phyloP scores from a whole-genome alignment of 192 early-diverging fungal species.

The Backusella liffmaniae region DNA sequence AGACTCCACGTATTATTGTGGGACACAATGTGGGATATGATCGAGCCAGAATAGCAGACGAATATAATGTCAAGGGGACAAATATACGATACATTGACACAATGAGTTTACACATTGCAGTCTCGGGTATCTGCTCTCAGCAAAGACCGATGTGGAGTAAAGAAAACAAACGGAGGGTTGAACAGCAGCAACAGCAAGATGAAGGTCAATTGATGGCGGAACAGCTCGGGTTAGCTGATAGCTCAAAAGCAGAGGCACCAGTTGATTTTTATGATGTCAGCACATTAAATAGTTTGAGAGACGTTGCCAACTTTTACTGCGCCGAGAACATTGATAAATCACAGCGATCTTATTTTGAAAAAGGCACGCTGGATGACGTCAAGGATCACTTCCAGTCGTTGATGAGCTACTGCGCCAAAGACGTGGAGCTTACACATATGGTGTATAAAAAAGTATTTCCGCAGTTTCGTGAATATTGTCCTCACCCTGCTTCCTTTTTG shows the following conservation, averaged over 20 bases:
- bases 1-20: slow-evolving; percentile 58
- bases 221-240: slow-evolving; percentile 27
- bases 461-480: slow-evolving; percentile 75
- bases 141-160: slow-evolving; percentile 81
- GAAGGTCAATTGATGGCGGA: slow-evolving; percentile 3
- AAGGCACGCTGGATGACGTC: slow-evolving; percentile 60
- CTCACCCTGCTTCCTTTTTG: slow-evolving; percentile 91
- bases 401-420: slow-evolving; percentile 85
- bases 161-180: slow-evolving; percentile 54
- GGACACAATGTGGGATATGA: slow-evolving; percentile 96
- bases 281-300: slow-evolving; percentile 72
- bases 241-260: slow-evolving; percentile 8
- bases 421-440: slow-evolving; percentile 74
- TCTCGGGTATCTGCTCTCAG: slow-evolving; percentile 85
- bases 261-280: slow-evolving; percentile 54
- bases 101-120: slow-evolving; percentile 88
- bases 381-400: slow-evolving; percentile 61
- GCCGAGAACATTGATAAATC: slow-evolving; percentile 64
- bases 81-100: slow-evolving; percentile 81
- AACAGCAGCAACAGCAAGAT: neutral
- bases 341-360: slow-evolving; percentile 55
- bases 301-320: slow-evolving; percentile 82
- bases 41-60: slow-evolving; percentile 83
- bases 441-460: slow-evolving; percentile 73
- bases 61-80: slow-evolving; percentile 66